These are phyloP conservation scores for Pestalotiopsis sp. DNA, from an alignment of 2,329 filamentous ascomycete species.

Conservation along the genomic window DNA sequence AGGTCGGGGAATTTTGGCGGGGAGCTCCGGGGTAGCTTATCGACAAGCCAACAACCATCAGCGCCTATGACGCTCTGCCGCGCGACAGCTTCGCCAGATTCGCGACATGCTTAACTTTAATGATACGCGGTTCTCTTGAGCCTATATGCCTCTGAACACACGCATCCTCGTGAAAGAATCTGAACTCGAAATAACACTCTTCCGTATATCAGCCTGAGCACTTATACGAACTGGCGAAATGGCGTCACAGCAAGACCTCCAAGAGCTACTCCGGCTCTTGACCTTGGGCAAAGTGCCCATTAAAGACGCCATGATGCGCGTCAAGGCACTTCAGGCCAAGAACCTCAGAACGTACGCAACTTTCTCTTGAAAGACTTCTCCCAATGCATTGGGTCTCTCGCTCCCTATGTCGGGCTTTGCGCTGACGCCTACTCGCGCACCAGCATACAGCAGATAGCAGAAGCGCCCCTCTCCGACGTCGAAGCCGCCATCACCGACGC, in stretches of 20 bases:
- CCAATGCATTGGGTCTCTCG: background rate
- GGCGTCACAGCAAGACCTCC: slow-evolving; percentile 60
- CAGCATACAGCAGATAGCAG: slow-evolving; percentile 59
- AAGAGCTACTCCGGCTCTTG: slow-evolving; percentile 63
- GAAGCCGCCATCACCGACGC: slow-evolving; percentile 49
- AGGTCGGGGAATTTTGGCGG: too few species aligned
- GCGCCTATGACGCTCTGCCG: background rate
- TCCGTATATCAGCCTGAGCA: background rate
- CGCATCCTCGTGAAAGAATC: background rate
- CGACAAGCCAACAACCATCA: background rate
- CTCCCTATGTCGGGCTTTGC: too few species aligned
- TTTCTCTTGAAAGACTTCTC: slow-evolving; percentile 6
- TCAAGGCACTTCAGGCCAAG: slow-evolving; percentile 58
- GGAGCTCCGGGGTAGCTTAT: background rate
- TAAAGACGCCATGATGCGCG: slow-evolving; percentile 60
- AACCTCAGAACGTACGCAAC: slow-evolving; percentile 56
- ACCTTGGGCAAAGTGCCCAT: slow-evolving; percentile 61
- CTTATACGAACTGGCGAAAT: slow-evolving; percentile 34
- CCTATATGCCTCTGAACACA: background rate
- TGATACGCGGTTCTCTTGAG: background rate
- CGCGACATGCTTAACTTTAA: background rate
- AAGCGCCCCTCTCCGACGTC: slow-evolving; percentile 46
- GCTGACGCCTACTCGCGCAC: background rate
- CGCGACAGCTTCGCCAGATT: background rate
- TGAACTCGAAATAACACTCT: background rate